Base-by-base conservation (phyloP, 2,329 filamentous ascomycete species). In the Rutstroemia sydowiana region DNA sequence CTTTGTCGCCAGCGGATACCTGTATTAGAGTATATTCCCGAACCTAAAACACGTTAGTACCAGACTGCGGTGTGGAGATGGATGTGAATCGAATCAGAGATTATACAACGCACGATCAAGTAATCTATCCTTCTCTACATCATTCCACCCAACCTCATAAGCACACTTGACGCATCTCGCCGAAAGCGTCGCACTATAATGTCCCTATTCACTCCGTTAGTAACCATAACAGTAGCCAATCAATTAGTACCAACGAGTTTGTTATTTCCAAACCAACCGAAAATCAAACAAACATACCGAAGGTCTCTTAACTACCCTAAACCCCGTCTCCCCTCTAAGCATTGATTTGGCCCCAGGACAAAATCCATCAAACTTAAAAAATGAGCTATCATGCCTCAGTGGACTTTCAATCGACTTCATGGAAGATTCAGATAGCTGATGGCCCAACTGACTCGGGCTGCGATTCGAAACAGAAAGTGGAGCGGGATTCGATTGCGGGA, bases 301-400 rank as follows among this genome's bases (percentile, higher is more conserved):
- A 42, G 64, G 64, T 42, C 58, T 59, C 48, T 63, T 65, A 18
- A 63, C 60, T 31, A 64, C 51, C 50, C 58, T 66, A 43, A 61
- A 64, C 3, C 61, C 61, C 5, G 56, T 55, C 32, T 64, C 63
- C 7, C 63, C 64, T 48, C 54, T 59, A 48, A 60, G 50, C 45
- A 63, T 57, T 13, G 51, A 48, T 40, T 56, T 61, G 2, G 64
- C 61, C 5, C 64, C 64, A 1, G 64, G 63, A 48, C 64, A 66
- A 34, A 66, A 66, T 2, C 64, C 64, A 11, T 61, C 61, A 43
- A 60, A 61, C 43, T 58, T 62, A 52, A 59, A 65, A 45, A 66
- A 66, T 1, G 64, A 66, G 30, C 53, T 57, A 55, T 65, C 62
- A 26, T 60, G 59, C 11, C 56, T 53, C 40, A 65, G 63, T 4